Base-by-base conservation (phyloP, 306 rosid species). In the Hippophae rhamnoides region DNA sequence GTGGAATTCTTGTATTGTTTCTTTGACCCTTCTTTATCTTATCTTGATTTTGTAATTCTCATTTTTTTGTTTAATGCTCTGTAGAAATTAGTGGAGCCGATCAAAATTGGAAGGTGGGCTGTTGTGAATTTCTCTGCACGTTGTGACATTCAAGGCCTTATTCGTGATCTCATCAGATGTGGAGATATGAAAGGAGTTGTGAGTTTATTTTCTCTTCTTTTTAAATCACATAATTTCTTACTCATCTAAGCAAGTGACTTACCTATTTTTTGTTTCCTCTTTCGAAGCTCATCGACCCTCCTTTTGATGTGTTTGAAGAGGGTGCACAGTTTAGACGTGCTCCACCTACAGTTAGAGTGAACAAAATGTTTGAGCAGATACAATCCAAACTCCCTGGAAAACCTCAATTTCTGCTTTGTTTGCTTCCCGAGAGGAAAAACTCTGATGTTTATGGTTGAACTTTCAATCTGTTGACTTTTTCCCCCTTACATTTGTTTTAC, bases 371-470 rank as follows among this genome's bases (percentile, higher is more conserved):
- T 46, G 95, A 86, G 63, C 63, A 65, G 0, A 47, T 85, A 7
- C 81, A 78, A 60, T 69, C 86, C 1, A 82, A 80, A 53, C 90
- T 92, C 63, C 90, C 95, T 9, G 93, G 82, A 38, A 71, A 80
- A 8, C 99, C 96, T 2, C 68, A 73, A 14, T 92, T 88, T 47
- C 72, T 92, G 8, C 89, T 93, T 10, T 93, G 99, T 60, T 53
- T 93, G 62, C 94, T 93, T 51, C 89, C 99, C 3, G 97, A 93
- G 61, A 77, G 99, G 44, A 93, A 93, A 57, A 93, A 93, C 54
- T 86, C 84, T 58, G 95, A 86, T 65, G 81, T 93, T 56, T 93
- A 93, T 79, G 99, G 99, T 92, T 54, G 44, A 27, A 27, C 38
- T 27, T 27, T 27, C 4, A 38, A 49, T 69, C 38, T 27, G 25